Percentiles rank a stretch among this genome's conserved stretches.
phyloP scores from a whole-genome alignment of 129 eudicot genomes.

The Erigeron canadensis region DNA sequence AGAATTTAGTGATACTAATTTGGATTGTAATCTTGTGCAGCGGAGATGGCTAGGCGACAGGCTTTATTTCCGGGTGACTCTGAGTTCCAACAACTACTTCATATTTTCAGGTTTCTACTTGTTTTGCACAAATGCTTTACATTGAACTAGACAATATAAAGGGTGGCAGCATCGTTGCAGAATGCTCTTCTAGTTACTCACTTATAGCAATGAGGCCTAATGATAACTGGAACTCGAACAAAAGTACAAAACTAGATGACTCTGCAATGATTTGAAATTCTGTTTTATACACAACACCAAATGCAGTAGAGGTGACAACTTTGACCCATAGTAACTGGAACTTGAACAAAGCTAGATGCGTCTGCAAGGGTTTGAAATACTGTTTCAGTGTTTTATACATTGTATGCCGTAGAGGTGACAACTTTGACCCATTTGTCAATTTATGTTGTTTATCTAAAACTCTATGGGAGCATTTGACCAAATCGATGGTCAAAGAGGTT shows the following conservation, averaged over 20 bases:
- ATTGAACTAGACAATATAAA: not conserved
- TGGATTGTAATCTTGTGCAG: slow-evolving; percentile 37
- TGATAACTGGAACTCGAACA: not conserved
- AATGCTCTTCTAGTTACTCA: not conserved
- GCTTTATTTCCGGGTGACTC: slow-evolving; percentile 98
- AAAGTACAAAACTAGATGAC: not conserved
- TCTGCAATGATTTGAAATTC: not conserved
- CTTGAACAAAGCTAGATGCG: not conserved
- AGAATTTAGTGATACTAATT: not conserved
- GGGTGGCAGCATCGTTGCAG: not conserved
- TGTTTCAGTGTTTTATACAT: not conserved
- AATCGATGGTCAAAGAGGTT: not conserved
- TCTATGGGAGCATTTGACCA: not conserved
- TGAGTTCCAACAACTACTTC: slow-evolving; percentile 91
- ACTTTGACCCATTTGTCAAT: too few relatives aligned
- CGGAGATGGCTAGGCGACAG: slow-evolving; percentile 94
- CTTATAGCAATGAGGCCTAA: not conserved
- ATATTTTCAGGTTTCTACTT: slow-evolving; percentile 69
- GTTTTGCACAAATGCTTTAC: not conserved
- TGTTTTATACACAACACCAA: not conserved
- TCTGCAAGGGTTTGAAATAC: not conserved
- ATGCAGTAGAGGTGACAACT: not conserved
- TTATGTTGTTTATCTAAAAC: too few relatives aligned
- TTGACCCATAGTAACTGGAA: too few relatives aligned
- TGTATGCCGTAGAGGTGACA: not conserved